These are phyloP conservation scores for Neurospora sp. DNA, from an alignment of 495 filamentous ascomycete species.

Conservation along the genomic window DNA sequence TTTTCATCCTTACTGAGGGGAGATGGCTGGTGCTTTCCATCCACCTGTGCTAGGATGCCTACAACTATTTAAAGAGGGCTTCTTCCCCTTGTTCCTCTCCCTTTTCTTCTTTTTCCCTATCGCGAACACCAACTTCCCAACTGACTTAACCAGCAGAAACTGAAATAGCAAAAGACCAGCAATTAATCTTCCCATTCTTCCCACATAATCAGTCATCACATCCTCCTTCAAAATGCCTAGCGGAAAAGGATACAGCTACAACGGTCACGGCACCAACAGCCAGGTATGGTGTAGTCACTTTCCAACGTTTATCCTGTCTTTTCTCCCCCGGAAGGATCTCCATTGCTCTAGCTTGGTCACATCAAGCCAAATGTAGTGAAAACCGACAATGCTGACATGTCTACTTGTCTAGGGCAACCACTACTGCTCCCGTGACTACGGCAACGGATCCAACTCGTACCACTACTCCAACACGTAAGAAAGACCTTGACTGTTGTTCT, in stretches of 20 bases:
- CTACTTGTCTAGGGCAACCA: slow-evolving; percentile 37
- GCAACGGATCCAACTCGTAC: slow-evolving; percentile 8
- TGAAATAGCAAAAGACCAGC: neutral
- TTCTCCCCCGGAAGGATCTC: neutral
- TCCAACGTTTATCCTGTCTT: neutral
- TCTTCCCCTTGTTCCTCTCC: neutral
- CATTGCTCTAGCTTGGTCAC: neutral
- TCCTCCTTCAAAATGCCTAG: slow-evolving; percentile 17
- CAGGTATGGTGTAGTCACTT: slow-evolving; percentile 17
- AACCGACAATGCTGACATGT: neutral
- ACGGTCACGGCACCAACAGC: slow-evolving; percentile 33
- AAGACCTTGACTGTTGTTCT: neutral
- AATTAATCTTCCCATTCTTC: neutral
- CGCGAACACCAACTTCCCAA: neutral
- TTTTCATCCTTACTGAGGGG: neutral
- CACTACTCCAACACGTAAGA: slow-evolving; percentile 6
- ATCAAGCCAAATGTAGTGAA: neutral
- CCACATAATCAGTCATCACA: slow-evolving; percentile 9
- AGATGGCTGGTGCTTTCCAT: neutral
- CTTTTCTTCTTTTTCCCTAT: neutral
- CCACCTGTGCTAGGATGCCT: neutral
- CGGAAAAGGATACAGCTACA: slow-evolving; percentile 30
- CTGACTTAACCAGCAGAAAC: neutral
- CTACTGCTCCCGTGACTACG: slow-evolving; percentile 21
- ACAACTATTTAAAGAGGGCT: neutral